These are phyloP conservation scores for Escovopsis sp. DNA, from an alignment of 2,329 filamentous ascomycete genomes.

Conservation along the genomic window DNA sequence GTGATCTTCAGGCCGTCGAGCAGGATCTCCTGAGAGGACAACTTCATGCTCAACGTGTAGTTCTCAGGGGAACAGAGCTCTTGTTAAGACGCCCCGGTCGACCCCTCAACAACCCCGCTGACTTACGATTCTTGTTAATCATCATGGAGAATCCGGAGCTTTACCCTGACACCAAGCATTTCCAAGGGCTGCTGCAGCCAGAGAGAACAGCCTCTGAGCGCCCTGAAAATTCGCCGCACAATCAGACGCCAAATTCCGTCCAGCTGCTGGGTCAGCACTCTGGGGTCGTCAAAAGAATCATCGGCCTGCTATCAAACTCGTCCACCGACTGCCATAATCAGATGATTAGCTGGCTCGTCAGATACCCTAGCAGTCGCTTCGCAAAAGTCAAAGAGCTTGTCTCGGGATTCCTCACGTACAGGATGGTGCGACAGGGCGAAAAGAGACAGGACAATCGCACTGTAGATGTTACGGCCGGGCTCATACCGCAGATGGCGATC, in stretches of 20 bases:
- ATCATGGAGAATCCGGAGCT: conserved; percentile 67
- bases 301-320: conserved; percentile 66
- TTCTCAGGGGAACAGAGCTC: conserved; percentile 67
- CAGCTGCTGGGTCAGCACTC: conserved; percentile 54
- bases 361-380: conserved; percentile 53
- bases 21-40: conserved; percentile 40
- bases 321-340: conserved; percentile 62
- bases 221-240: conserved; percentile 8
- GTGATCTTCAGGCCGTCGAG: conserved; percentile 31
- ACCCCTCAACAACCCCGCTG: conserved; percentile 49
- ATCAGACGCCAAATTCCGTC: conserved; percentile 19
- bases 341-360: conserved; percentile 64
- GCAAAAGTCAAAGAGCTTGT: conserved; percentile 61
- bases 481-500: conserved; percentile 59
- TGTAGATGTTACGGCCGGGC: conserved; percentile 46
- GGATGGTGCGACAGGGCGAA: conserved; percentile 56
- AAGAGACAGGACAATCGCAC: conserved; percentile 43
- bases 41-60: conserved; percentile 49
- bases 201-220: conserved; percentile 6
- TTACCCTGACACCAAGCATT: conserved; percentile 29
- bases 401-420: conserved; percentile 66
- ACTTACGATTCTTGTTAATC: conserved; percentile 66
- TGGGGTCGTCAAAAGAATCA: conserved; percentile 68
- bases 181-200: conserved; percentile 25
- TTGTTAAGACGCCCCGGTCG: conserved; percentile 67